A percentile compares a stretch with the other conserved stretches of the same genome.
These are phyloP conservation scores for Rhododendron griersonianum DNA, from an alignment of 148 eudicot species.

Conservation along the genomic window DNA sequence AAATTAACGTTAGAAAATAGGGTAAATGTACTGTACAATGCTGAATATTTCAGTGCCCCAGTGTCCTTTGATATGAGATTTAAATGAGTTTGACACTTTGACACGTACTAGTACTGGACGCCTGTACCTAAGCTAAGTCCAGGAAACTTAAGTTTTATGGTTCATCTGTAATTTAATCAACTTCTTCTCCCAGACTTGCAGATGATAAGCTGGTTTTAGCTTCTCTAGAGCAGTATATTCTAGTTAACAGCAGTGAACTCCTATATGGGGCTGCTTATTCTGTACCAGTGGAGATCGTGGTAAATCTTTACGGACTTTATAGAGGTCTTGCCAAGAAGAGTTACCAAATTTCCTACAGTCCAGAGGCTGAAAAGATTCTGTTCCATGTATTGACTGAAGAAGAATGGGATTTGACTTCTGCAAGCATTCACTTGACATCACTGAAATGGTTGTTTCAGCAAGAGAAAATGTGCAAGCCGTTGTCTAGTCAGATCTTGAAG, in stretches of 20 bases:
- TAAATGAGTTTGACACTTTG: neutral
- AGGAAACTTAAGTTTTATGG: neutral
- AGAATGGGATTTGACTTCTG: slow-evolving; percentile 60
- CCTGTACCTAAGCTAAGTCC: neutral
- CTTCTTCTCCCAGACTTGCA: slow-evolving; percentile 50
- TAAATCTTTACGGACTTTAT: slow-evolving; percentile 70
- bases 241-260: slow-evolving; percentile 55
- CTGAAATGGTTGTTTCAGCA: slow-evolving; percentile 92
- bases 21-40: neutral
- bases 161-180: neutral
- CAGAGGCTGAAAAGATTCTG: slow-evolving; percentile 78
- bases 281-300: slow-evolving; percentile 31
- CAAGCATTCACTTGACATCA: slow-evolving; percentile 54
- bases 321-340: slow-evolving; percentile 61
- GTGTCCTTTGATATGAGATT: neutral
- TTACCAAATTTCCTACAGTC: slow-evolving; percentile 67
- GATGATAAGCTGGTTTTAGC: slow-evolving; percentile 80
- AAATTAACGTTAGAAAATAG: neutral
- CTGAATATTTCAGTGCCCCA: neutral
- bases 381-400: slow-evolving; percentile 57
- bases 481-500: slow-evolving; percentile 63
- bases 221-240: slow-evolving; percentile 88
- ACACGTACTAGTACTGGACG: neutral
- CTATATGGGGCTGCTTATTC: slow-evolving; percentile 34
- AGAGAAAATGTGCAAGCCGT: slow-evolving; percentile 56